Evolutionary conservation across 106 monocot genomes (phyloP).

Genomic region (Narthecium ossifragum): DNA sequence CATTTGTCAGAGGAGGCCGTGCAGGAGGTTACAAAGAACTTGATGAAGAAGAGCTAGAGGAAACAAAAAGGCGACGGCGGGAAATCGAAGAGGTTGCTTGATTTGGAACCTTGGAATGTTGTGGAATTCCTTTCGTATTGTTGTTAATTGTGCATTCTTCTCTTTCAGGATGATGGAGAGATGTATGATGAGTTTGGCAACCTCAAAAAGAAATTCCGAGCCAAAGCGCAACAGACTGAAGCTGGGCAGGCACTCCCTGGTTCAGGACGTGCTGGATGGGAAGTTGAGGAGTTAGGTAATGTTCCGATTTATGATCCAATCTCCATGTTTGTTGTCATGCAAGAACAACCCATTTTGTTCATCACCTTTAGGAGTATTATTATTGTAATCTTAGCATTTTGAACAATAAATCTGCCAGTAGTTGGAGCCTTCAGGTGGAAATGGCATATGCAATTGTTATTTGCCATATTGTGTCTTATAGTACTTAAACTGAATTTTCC

Average conservation of each 20-base stretch:
- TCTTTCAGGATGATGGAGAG: conserved; percentile 92
- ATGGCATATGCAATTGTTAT: too few relatives aligned
- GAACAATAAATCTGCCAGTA: too few relatives aligned
- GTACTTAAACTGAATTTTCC: too few relatives aligned
- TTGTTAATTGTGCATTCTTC: neutral
- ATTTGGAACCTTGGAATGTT: neutral
- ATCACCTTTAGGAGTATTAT: too few relatives aligned
- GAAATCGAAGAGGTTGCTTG: conserved; percentile 29
- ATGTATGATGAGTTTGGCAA: conserved; percentile 99
- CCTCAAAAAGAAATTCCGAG: conserved; percentile 97
- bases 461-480: too few relatives aligned
- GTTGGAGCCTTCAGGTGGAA: too few relatives aligned
- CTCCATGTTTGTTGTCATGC: too few relatives aligned
- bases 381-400: too few relatives aligned
- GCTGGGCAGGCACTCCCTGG: conserved; percentile 41
- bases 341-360: too few relatives aligned
- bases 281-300: conserved; percentile 86
- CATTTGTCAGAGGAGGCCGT: conserved; percentile 30
- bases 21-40: conserved; percentile 43
- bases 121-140: neutral
- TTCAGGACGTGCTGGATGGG: conserved; percentile 97
- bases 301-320: neutral
- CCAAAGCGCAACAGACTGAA: conserved; percentile 75
- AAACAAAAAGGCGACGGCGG: conserved; percentile 33
- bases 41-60: conserved; percentile 44